Percentiles rank a stretch among this genome's conserved stretches.
phyloP scores from a whole-genome alignment of 345 rosid genomes.

The Lepidium sativum region DNA sequence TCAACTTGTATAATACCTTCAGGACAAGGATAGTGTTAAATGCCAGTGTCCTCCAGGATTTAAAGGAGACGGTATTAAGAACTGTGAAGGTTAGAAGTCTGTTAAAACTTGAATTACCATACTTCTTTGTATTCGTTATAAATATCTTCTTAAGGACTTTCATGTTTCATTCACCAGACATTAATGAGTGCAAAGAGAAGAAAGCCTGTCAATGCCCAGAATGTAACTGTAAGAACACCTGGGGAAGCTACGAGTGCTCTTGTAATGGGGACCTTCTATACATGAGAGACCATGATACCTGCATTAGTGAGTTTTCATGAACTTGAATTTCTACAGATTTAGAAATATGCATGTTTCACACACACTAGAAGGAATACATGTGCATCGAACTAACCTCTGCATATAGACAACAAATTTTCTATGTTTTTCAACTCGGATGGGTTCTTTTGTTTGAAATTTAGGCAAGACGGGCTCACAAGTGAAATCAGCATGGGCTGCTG shows the following conservation, averaged over 20 bases:
- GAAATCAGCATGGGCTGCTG: slow-evolving; percentile 85
- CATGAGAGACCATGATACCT: slow-evolving; percentile 87
- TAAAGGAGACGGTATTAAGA: slow-evolving; percentile 79
- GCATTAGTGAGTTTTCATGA: slow-evolving; percentile 60
- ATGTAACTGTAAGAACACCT: slow-evolving; percentile 87
- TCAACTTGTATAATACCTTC: slow-evolving; percentile 16
- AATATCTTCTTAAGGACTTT: neutral
- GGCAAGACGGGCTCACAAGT: slow-evolving; percentile 68
- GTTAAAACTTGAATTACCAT: neutral
- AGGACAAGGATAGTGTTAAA: slow-evolving; percentile 64
- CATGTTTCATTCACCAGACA: slow-evolving; percentile 36
- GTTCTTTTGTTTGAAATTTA: slow-evolving; percentile 18
- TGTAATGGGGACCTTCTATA: slow-evolving; percentile 86
- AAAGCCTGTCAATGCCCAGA: slow-evolving; percentile 95
- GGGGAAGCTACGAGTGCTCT: slow-evolving; percentile 89
- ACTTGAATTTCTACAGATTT: neutral
- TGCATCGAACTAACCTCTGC: neutral
- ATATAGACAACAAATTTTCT: neutral
- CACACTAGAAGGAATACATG: neutral
- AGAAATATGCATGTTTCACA: neutral
- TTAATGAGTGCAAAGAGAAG: slow-evolving; percentile 89
- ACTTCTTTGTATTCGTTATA: neutral
- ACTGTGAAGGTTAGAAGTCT: slow-evolving; percentile 56
- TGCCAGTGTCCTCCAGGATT: slow-evolving; percentile 91
- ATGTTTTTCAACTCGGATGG: neutral